phyloP scores from a whole-genome alignment of 108 stramenopile genomes.

The Ochromonas danica region DNA sequence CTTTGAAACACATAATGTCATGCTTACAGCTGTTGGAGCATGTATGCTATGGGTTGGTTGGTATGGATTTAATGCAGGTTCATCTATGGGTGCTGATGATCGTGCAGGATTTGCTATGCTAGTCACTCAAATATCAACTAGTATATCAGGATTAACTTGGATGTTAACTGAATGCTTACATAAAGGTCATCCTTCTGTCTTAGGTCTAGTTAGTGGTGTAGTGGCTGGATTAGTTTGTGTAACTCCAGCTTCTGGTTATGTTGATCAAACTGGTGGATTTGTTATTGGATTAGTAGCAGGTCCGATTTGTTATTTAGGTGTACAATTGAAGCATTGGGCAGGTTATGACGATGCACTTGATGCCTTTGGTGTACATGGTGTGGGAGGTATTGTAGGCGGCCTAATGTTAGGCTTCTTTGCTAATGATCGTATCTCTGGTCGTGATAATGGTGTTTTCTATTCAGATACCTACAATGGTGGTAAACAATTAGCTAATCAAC shows the following conservation, averaged over 20 bases:
- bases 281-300: conserved; percentile 12
- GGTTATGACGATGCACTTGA: conserved; percentile 27
- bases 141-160: neutral
- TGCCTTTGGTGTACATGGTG: conserved; percentile 29
- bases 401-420: neutral
- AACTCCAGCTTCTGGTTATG: conserved; percentile 32
- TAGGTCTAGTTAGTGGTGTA: neutral
- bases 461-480: neutral
- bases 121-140: neutral
- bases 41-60: no score
- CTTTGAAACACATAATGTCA: no score
- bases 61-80: conserved; percentile 23
- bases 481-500: neutral
- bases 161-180: neutral
- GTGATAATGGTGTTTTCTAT: neutral
- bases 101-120: neutral
- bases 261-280: neutral
- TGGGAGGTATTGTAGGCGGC: conserved; percentile 10
- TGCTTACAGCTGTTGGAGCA: neutral
- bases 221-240: conserved; percentile 16
- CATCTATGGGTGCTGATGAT: neutral
- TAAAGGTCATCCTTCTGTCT: neutral
- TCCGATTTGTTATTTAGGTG: neutral
- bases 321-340: neutral
- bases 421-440: no score